Evolutionary conservation across 192 early-diverging fungal species (phyloP), one percentile per base, ranked within the genome.

Genomic region (Umbelopsis sp.): DNA sequence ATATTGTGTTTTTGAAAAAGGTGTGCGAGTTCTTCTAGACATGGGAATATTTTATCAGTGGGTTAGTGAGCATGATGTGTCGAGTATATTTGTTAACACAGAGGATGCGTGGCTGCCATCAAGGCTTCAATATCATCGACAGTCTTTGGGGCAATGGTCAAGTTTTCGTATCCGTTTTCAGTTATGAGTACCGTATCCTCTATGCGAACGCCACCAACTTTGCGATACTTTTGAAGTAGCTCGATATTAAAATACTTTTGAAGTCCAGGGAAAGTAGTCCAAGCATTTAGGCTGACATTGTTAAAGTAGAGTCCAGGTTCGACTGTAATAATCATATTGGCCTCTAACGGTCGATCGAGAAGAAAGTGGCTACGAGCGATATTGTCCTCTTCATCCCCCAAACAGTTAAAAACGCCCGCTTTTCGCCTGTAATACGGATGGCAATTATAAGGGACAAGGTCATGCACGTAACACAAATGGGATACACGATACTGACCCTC

Each of bases 281-380:
- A 90, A 14, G 79, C 75, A 26, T 87, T 83, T 11, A 98, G 77
- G 41, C 93, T 86, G 3, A 86, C 87, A 65, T 92, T 86, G 49
- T 95, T 90, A 87, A 98, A 98, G 80, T 98, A 98, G 56, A 92
- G 77, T 0, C 96, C 96, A 20, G 96, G 96, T 80, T 98, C 96
- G 21, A 96, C 93, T 10, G 96, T 96, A 31, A 97, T 86, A 9
- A 91, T 94, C 91, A 96, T 96, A 36, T 89, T 87, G 9, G 88
- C 80, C 53, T 88, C 83, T 70, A 98, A 84, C 31, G 83, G 80
- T 69, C 94, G 85, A 29, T 92, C 84, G 70, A 93, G 83, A 56
- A 96, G 82, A 71, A 91, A 86, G 52, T 89, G 82, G 59, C 93
- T 80, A 0, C 92, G 91, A 6, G 93, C 91, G 20, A 79, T 86